Evolutionary conservation across 768 basidiomycete species (phyloP).

Genomic region (Boletellus ananas): DNA sequence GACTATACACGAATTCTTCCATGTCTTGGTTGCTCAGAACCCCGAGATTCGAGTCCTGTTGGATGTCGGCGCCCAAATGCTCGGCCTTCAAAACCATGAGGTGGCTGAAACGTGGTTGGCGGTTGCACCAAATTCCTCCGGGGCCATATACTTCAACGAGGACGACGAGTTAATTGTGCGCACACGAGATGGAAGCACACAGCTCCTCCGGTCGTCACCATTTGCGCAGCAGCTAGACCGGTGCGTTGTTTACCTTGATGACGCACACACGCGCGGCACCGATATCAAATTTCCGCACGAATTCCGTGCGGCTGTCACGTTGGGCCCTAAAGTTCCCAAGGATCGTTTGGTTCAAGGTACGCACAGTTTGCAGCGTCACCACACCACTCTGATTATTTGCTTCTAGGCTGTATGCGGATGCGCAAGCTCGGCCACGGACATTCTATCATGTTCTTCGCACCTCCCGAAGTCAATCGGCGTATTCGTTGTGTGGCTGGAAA

Average conservation of each 20-base stretch:
- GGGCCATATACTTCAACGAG: not conserved
- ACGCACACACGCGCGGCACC: not conserved
- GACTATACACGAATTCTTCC: constrained; percentile 18
- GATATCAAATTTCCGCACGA: not conserved
- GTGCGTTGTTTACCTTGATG: not conserved
- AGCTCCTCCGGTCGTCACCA: not conserved
- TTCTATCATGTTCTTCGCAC: not conserved
- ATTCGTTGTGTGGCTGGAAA: not conserved
- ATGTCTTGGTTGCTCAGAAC: constrained; percentile 27
- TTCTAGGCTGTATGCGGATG: not conserved
- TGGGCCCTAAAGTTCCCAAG: not conserved
- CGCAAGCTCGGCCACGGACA: not conserved
- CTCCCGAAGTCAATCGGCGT: not conserved
- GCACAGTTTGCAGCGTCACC: not conserved
- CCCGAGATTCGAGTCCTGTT: constrained; percentile 41
- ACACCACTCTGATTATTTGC: not conserved
- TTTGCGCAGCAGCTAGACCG: not conserved
- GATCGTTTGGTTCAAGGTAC: not conserved
- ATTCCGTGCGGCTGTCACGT: not conserved
- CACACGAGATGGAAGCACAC: not conserved
- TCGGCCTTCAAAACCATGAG: constrained; percentile 42
- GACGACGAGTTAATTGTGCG: not conserved
- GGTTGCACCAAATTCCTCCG: not conserved
- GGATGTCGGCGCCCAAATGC: constrained; percentile 53
- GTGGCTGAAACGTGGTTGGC: constrained; percentile 39